phyloP scores from a whole-genome alignment of 441 rosid genomes.

The Arabidopsis lyrata region DNA sequence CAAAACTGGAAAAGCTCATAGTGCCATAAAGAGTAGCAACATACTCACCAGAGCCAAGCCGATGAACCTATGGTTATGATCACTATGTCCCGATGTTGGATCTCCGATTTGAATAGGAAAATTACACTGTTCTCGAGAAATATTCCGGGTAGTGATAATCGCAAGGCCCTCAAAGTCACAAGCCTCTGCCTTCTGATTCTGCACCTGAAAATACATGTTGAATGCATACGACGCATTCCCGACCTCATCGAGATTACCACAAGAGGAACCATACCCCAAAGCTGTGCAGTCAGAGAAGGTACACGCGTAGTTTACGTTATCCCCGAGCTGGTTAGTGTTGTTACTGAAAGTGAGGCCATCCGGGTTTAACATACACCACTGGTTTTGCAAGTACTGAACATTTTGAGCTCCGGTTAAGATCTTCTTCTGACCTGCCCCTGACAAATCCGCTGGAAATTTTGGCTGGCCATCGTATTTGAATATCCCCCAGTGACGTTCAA shows the following conservation, averaged over 20 bases:
- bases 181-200: slow-evolving; percentile 70
- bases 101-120: slow-evolving; percentile 66
- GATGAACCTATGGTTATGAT: slow-evolving; percentile 10
- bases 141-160: slow-evolving; percentile 55
- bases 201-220: slow-evolving; percentile 90
- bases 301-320: slow-evolving; percentile 75
- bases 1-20: slow-evolving; percentile 8
- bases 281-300: slow-evolving; percentile 80
- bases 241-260: slow-evolving; percentile 66
- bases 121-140: slow-evolving; percentile 69
- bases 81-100: slow-evolving; percentile 38
- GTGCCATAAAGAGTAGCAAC: slow-evolving; percentile 24
- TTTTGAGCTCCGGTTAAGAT: slow-evolving; percentile 58
- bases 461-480: slow-evolving; percentile 86
- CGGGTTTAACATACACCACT: slow-evolving; percentile 84
- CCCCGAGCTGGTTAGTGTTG: slow-evolving; percentile 45
- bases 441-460: slow-evolving; percentile 66
- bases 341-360: slow-evolving; percentile 46
- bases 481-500: slow-evolving; percentile 99
- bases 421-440: slow-evolving; percentile 72
- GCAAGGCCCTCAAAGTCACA: slow-evolving; percentile 87
- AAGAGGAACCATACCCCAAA: slow-evolving; percentile 82
- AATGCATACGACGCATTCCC: slow-evolving; percentile 89
- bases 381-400: slow-evolving; percentile 61
- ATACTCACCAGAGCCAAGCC: slow-evolving; percentile 23